phyloP scores from a whole-genome alignment of 164 flowering plant species.

The Litsea cubeba region DNA sequence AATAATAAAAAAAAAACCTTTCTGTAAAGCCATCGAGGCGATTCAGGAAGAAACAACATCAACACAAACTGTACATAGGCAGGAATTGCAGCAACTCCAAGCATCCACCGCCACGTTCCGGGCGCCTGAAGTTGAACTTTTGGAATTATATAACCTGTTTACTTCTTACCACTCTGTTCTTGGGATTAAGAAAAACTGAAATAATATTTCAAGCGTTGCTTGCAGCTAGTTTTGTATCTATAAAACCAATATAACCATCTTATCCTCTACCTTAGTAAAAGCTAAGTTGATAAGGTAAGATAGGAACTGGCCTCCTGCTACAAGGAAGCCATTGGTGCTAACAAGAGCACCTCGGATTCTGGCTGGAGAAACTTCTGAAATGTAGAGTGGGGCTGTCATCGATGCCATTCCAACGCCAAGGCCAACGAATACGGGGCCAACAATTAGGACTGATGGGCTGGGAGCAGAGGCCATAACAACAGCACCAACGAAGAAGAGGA shows the following conservation, averaged over 20 bases:
- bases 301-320: conserved; percentile 77
- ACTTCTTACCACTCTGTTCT: too few relatives aligned
- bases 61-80: conserved; percentile 57
- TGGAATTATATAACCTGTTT: too few relatives aligned
- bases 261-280: conserved; percentile 41
- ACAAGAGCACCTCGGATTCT: conserved; percentile 62
- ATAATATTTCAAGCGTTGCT: too few relatives aligned
- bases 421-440: conserved; percentile 53
- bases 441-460: conserved; percentile 37
- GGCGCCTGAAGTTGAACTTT: conserved; percentile 31
- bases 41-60: conserved; percentile 63
- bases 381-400: conserved; percentile 63
- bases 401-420: conserved; percentile 74
- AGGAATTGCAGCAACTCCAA: conserved; percentile 69
- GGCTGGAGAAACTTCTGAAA: conserved; percentile 64
- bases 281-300: conserved; percentile 68
- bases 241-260: not conserved
- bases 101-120: conserved; percentile 91
- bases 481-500: conserved; percentile 59
- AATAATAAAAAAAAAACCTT: conserved; percentile 30
- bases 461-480: conserved; percentile 57
- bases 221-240: too few relatives aligned
- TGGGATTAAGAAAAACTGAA: too few relatives aligned
- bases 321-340: conserved; percentile 60
- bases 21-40: conserved; percentile 69